phyloP scores from a whole-genome alignment of 163 green algal genomes.

The Prototheca wickerhamii region DNA sequence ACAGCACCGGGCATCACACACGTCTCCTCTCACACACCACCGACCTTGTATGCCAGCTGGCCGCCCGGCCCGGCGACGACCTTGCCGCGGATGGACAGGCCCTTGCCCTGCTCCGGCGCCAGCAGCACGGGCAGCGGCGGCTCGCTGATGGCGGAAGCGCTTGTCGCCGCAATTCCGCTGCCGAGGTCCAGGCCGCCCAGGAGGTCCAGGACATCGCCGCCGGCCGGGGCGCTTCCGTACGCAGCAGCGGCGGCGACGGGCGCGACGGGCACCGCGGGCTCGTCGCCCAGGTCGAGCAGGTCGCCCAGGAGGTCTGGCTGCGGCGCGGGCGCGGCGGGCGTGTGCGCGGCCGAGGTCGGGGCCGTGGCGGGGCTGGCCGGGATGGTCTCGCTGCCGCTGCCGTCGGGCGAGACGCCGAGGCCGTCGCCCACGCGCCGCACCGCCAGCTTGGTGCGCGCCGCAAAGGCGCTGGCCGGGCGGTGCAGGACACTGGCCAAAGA shows the following conservation, averaged over 20 bases:
- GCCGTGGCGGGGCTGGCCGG: neutral
- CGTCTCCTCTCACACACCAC: neutral
- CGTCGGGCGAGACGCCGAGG: neutral
- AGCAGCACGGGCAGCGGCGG: conserved; percentile 55
- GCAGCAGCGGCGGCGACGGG: conserved; percentile 3
- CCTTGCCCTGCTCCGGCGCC: conserved; percentile 48
- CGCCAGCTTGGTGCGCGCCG: conserved; percentile 54
- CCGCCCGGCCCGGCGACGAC: conserved; percentile 16
- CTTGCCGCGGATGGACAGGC: conserved; percentile 44
- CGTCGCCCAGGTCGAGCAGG: conserved; percentile 37
- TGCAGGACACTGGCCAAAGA: conserved; percentile 90
- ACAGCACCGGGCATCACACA: neutral
- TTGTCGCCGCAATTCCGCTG: conserved; percentile 16
- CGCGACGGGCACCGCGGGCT: conserved; percentile 17
- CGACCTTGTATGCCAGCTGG: conserved; percentile 34
- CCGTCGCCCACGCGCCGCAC: conserved; percentile 59
- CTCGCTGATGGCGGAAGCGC: conserved; percentile 4
- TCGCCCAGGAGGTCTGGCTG: conserved; percentile 59
- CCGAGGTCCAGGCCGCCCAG: conserved; percentile 28
- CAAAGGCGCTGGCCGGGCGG: conserved; percentile 78
- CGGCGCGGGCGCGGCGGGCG: conserved; percentile 7
- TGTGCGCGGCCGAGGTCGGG: neutral
- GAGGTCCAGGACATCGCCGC: conserved; percentile 6
- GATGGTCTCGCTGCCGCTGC: conserved; percentile 3
- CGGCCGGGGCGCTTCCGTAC: neutral